phyloP scores from a whole-genome alignment of 768 basidiomycete genomes.

The Suillus hirtellus region DNA sequence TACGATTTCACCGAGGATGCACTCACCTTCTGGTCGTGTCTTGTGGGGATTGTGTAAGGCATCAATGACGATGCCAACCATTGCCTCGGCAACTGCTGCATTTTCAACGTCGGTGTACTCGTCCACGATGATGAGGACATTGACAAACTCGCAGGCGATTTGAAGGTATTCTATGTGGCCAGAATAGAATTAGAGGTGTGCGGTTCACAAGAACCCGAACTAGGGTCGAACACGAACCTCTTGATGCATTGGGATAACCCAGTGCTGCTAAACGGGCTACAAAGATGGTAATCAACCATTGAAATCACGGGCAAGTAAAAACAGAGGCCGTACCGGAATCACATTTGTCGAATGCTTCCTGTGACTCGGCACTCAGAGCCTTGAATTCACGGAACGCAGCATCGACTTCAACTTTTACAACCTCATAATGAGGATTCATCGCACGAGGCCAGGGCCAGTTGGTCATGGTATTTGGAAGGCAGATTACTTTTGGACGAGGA shows the following conservation, averaged over 20 bases:
- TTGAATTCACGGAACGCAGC: constrained; percentile 40
- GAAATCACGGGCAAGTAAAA: not conserved
- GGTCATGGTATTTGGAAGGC: constrained; percentile 40
- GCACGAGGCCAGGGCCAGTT: constrained; percentile 46
- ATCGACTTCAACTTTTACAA: constrained; percentile 35
- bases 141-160: constrained; percentile 33
- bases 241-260: constrained; percentile 9
- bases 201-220: not conserved
- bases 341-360: constrained; percentile 41
- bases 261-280: constrained; percentile 13
- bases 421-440: constrained; percentile 39
- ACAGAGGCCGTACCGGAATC: constrained; percentile 35
- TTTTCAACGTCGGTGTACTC: constrained; percentile 30
- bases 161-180: constrained; percentile 24
- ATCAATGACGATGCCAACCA: constrained; percentile 14
- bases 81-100: constrained; percentile 4
- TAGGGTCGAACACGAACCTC: constrained; percentile 5
- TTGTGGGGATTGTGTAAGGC: constrained; percentile 12
- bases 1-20: constrained; percentile 14
- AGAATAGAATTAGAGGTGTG: not conserved
- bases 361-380: constrained; percentile 36
- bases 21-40: constrained; percentile 14
- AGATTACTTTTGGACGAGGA: constrained; percentile 2
- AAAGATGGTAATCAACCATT: not conserved
- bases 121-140: constrained; percentile 33